Evolutionary conservation across 2,329 filamentous ascomycete genomes (phyloP).

Genomic region (Colletotrichum kahawae): DNA sequence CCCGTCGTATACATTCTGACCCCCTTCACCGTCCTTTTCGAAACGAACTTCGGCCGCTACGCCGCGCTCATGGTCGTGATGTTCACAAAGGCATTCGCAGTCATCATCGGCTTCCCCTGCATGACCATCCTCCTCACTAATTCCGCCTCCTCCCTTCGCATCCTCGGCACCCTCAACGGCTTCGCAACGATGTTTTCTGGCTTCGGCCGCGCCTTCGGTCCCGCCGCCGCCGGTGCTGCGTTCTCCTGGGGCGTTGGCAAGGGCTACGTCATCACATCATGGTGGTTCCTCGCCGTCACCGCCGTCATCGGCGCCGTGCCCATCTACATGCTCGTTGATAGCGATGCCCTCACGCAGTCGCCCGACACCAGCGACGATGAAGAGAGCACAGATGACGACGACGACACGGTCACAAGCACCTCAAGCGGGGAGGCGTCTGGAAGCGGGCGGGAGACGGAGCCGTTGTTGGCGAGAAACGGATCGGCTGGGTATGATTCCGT

Average conservation of each 20-base stretch:
- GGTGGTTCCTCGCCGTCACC: slow-evolving; percentile 76
- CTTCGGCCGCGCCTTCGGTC: slow-evolving; percentile 79
- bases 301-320: slow-evolving; percentile 72
- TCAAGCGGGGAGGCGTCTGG: background rate
- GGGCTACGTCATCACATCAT: slow-evolving; percentile 80
- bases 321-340: slow-evolving; percentile 75
- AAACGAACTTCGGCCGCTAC: slow-evolving; percentile 54
- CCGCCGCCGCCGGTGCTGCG: slow-evolving; percentile 72
- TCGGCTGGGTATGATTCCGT: slow-evolving; percentile 5
- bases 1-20: slow-evolving; percentile 81
- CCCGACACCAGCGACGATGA: slow-evolving; percentile 38
- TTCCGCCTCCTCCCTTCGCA: slow-evolving; percentile 80
- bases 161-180: slow-evolving; percentile 91
- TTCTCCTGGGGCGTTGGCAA: slow-evolving; percentile 79
- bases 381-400: slow-evolving; percentile 27
- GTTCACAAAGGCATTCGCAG: slow-evolving; percentile 73
- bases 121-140: slow-evolving; percentile 90
- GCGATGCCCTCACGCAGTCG: slow-evolving; percentile 64
- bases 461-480: background rate
- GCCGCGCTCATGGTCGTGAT: slow-evolving; percentile 70
- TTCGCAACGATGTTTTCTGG: slow-evolving; percentile 85
- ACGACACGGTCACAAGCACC: slow-evolving; percentile 25
- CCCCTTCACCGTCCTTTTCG: slow-evolving; percentile 76
- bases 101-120: slow-evolving; percentile 88
- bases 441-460: background rate